Evolutionary conservation across 768 basidiomycete genomes (phyloP), one percentile per base, ranked within the genome.

Genomic region (Dentipellis fragilis): DNA sequence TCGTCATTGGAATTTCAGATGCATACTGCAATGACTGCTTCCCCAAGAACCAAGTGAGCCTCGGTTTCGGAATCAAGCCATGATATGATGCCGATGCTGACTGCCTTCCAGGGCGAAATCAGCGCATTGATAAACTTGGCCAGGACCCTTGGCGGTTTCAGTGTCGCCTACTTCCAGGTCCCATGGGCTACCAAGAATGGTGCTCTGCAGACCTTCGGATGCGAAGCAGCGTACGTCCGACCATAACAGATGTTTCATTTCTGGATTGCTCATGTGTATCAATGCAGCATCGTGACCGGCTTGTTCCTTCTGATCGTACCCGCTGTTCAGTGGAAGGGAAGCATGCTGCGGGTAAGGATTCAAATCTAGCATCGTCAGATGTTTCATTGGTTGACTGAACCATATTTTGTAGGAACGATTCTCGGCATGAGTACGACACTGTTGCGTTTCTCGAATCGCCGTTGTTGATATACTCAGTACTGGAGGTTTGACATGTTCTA

Each of bases 161-260:
- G 75, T 49, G 82, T 85, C 19, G 80, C 83, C 1, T 84, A 80
- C 66, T 85, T 80, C 66, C 83, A 85, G 63, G 75, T 84, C 3
- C 79, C 79, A 4, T 84, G 84, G 84, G 81, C 83, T 5, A 63
- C 67, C 29, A 80, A 76, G 59, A 64, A 80, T 56, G 84, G 84
- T 14, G 80, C 83, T 4, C 65, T 84, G 29, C 80, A 84, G 57
- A 78, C 80, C 5, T 79, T 83, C 61, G 83, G 83, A 6, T 72
- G 73, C 46, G 84, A 85, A 66, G 78, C 81, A 36, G 83, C 83
- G 72, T 79, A 64, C 65, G 79, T 73, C 2, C 45, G 38, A 11
- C 49, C 35, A 7, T 54, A 7, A 29, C 14, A 23, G 22, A 22
- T 45, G 1, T 23, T 3, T 6, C 29, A 29, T 29, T 29, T 3